Percentiles rank a stretch among this genome's conserved stretches.
These are phyloP conservation scores for Pneumocystis sp. DNA, from an alignment of 1,139 yeast genomes.

Conservation along the genomic window DNA sequence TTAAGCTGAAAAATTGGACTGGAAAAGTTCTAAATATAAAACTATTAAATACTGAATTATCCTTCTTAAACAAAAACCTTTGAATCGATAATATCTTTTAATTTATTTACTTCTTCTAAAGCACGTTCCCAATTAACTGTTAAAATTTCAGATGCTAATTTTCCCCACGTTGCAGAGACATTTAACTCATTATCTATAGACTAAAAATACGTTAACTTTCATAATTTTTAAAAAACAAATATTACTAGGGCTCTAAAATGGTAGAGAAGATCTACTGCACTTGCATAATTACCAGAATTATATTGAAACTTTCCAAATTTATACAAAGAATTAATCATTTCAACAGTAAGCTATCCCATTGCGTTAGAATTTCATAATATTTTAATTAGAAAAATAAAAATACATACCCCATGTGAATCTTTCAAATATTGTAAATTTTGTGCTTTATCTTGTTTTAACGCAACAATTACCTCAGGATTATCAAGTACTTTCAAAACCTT, in stretches of 20 bases:
- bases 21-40: slow-evolving; percentile 23
- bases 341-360: slow-evolving; percentile 26
- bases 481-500: slow-evolving; percentile 34
- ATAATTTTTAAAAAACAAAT: neutral
- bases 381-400: slow-evolving; percentile 32
- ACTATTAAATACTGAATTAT: neutral
- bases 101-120: slow-evolving; percentile 35
- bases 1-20: slow-evolving; percentile 44
- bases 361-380: slow-evolving; percentile 13
- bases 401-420: slow-evolving; percentile 26
- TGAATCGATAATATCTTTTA: slow-evolving; percentile 43
- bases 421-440: slow-evolving; percentile 35
- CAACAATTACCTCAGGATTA: slow-evolving; percentile 32
- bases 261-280: slow-evolving; percentile 41
- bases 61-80: slow-evolving; percentile 20
- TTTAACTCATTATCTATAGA: slow-evolving; percentile 37
- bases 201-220: neutral
- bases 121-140: slow-evolving; percentile 38
- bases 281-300: slow-evolving; percentile 44
- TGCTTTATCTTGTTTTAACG: slow-evolving; percentile 38
- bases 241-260: slow-evolving; percentile 35
- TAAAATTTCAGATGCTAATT: slow-evolving; percentile 42
- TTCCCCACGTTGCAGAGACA: slow-evolving; percentile 50
- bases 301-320: slow-evolving; percentile 45
- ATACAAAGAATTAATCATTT: slow-evolving; percentile 37